Conservation (phyloP, 2,329 filamentous ascomycete genomes). For the Fusarium sublunatum region DNA sequence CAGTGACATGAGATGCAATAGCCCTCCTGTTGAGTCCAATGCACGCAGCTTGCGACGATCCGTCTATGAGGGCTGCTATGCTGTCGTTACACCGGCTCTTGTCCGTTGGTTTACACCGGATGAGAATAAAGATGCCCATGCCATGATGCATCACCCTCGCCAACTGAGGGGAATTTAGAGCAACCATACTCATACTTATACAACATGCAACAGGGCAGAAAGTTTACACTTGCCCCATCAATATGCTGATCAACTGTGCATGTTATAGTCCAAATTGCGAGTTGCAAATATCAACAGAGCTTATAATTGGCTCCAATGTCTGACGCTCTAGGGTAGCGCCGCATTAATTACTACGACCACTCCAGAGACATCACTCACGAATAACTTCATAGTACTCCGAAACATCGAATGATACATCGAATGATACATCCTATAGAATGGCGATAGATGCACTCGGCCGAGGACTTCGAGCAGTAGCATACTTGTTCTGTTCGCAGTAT, state of each 20-base stretch:
- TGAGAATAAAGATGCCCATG: neutral
- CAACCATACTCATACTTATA: neutral
- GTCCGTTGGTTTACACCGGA: neutral
- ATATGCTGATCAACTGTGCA: too few species aligned
- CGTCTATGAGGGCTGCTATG: neutral
- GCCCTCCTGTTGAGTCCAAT: neutral
- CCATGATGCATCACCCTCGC: neutral
- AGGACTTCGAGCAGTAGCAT: neutral
- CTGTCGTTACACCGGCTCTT: neutral
- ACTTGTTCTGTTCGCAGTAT: neutral
- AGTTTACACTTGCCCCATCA: too few species aligned
- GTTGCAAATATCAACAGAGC: conserved; percentile 13
- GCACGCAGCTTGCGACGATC: neutral
- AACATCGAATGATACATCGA: too few species aligned
- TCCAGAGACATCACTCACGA: too few species aligned
- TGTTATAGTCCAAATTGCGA: neutral
- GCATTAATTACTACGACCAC: neutral
- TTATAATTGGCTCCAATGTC: conserved; percentile 7
- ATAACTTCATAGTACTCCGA: too few species aligned
- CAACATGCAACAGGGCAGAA: too few species aligned
- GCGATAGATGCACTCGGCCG: neutral
- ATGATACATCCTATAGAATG: neutral
- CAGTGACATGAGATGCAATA: too few species aligned
- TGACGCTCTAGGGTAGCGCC: conserved; percentile 8
- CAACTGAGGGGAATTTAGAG: neutral